phyloP scores from a whole-genome alignment of 2,329 filamentous ascomycete species.

The Venturia oleaginea region DNA sequence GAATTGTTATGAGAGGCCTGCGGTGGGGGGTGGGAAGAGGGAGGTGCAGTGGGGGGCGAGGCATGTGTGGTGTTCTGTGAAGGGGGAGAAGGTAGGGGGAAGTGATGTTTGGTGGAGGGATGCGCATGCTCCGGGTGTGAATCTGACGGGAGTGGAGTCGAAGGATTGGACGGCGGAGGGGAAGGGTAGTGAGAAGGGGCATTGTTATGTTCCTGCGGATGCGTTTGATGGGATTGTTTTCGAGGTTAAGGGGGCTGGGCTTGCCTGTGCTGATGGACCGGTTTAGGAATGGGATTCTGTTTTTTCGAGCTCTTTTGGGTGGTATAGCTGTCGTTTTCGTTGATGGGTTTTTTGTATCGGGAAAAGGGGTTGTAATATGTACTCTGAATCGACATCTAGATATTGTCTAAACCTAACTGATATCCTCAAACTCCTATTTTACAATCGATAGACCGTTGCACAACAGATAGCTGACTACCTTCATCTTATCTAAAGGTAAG shows the following conservation, averaged over 20 bases:
- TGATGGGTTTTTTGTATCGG: too few relatives aligned
- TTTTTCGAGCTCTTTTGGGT: too few relatives aligned
- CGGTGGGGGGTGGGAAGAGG: neutral
- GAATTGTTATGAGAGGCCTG: neutral
- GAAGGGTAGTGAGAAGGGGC: neutral
- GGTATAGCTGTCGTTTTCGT: too few relatives aligned
- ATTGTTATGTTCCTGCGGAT: slow-evolving; percentile 10
- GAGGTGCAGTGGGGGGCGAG: slow-evolving; percentile 10
- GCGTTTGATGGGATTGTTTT: slow-evolving; percentile 6
- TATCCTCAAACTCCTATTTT: too few relatives aligned
- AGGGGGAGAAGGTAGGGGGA: neutral
- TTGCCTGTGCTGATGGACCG: neutral
- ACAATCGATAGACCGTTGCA: too few relatives aligned
- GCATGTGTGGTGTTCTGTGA: neutral
- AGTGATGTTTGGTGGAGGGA: slow-evolving; percentile 5
- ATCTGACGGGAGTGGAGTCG: neutral
- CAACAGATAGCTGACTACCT: too few relatives aligned
- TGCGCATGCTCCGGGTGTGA: neutral
- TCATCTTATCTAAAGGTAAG: too few relatives aligned
- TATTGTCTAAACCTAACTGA: too few relatives aligned
- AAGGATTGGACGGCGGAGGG: neutral
- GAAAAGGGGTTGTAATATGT: too few relatives aligned
- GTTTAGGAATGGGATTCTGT: neutral
- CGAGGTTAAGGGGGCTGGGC: neutral
- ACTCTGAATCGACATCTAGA: too few relatives aligned